A percentile compares a stretch with the other conserved stretches of the same genome.
phyloP scores from a whole-genome alignment of 2,329 filamentous ascomycete species.

The Microdochium bolleyi region DNA sequence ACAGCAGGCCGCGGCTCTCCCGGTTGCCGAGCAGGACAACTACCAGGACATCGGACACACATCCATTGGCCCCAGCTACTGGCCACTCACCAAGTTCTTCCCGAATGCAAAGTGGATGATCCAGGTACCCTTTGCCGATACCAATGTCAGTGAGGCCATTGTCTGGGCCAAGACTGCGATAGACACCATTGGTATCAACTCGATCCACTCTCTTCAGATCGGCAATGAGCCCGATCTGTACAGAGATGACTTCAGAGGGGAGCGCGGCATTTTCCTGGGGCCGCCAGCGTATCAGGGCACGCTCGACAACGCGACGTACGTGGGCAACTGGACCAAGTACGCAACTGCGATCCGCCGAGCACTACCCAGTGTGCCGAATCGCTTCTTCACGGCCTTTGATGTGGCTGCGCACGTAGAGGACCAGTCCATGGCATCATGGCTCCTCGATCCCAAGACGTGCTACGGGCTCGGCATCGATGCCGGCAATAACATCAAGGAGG shows the following conservation, averaged over 20 bases:
- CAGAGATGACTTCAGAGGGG: constrained; percentile 14
- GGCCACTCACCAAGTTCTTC: constrained; percentile 21
- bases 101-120: constrained; percentile 23
- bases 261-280: constrained; percentile 14
- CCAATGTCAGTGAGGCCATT: constrained; percentile 23
- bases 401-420: constrained; percentile 16
- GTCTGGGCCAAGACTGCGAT: constrained; percentile 22
- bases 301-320: constrained; percentile 23
- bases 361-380: constrained; percentile 15
- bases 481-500: constrained; percentile 20
- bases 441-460: constrained; percentile 18
- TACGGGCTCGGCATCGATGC: constrained; percentile 24
- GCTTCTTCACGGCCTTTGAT: constrained; percentile 27
- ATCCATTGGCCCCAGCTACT: constrained; percentile 24
- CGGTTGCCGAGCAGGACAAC: constrained; percentile 22
- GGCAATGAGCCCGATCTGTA: constrained; percentile 27
- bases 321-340: constrained; percentile 25
- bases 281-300: constrained; percentile 24
- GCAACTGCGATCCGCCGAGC: constrained; percentile 18
- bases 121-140: constrained; percentile 24
- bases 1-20: constrained; percentile 20
- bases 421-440: constrained; percentile 11
- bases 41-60: constrained; percentile 24
- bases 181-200: constrained; percentile 17
- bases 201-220: constrained; percentile 25